These are phyloP conservation scores for Santalum album DNA, from an alignment of 164 flowering plant species.

Conservation along the genomic window DNA sequence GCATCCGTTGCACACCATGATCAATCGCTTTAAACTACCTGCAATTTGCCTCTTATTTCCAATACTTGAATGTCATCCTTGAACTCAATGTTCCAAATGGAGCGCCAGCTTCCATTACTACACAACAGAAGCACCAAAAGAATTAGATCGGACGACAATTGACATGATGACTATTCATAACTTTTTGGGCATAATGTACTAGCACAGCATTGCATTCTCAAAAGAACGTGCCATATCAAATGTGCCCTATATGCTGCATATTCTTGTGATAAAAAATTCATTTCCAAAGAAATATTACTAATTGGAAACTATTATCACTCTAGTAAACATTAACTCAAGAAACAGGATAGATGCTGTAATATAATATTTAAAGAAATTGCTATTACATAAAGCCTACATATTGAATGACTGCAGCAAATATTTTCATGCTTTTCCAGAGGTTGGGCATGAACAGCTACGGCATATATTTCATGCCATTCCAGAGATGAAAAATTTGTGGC, in stretches of 20 bases:
- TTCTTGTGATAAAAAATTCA: not conserved
- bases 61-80: slow-evolving; percentile 65
- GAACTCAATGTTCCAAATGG: slow-evolving; percentile 78
- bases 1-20: too few relatives aligned
- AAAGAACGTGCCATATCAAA: not conserved
- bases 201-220: not conserved
- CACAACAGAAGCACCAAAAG: slow-evolving; percentile 1
- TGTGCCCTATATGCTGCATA: not conserved
- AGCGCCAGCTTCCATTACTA: slow-evolving; percentile 97
- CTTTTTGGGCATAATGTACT: not conserved
- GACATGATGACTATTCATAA: not conserved
- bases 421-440: not conserved
- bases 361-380: not conserved
- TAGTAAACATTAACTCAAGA: too few relatives aligned
- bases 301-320: too few relatives aligned
- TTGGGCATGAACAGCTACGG: too few relatives aligned
- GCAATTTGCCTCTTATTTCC: slow-evolving; percentile 68
- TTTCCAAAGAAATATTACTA: not conserved
- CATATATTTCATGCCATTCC: not conserved
- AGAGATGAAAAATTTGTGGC: not conserved
- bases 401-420: not conserved
- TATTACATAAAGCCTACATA: not conserved
- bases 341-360: too few relatives aligned
- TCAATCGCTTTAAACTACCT: slow-evolving; percentile 45
- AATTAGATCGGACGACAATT: not conserved